phyloP scores from a whole-genome alignment of 495 filamentous ascomycete species.

The Podospora pseudocomata region DNA sequence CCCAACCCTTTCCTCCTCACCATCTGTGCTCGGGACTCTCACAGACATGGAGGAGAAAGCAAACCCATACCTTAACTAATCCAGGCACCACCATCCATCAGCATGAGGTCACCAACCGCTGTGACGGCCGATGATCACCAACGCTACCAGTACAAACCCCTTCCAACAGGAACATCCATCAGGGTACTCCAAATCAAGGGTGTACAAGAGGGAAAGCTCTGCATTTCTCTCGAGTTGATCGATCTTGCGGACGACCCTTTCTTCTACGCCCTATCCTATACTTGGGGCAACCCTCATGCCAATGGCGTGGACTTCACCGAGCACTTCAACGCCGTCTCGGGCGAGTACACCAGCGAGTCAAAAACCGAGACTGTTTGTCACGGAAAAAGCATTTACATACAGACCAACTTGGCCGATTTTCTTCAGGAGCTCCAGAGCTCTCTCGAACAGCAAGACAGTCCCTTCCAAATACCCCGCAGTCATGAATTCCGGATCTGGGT shows the following conservation, averaged over 20 bases:
- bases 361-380: background rate
- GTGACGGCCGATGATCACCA: background rate
- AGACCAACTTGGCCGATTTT: background rate
- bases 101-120: background rate
- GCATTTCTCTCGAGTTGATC: background rate
- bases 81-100: background rate
- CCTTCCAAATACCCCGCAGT: background rate
- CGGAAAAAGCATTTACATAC: background rate
- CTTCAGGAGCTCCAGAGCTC: background rate
- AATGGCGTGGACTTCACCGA: slow-evolving; percentile 16
- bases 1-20: background rate
- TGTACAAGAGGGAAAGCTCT: background rate
- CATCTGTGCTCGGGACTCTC: background rate
- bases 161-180: background rate
- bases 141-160: background rate
- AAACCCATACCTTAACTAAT: background rate
- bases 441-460: background rate
- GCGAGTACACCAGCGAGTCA: slow-evolving; percentile 8
- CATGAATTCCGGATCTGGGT: slow-evolving; percentile 20
- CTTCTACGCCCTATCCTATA: slow-evolving; percentile 11
- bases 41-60: background rate
- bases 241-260: background rate
- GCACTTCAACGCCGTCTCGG: slow-evolving; percentile 10
- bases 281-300: slow-evolving; percentile 16
- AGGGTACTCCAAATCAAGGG: background rate